These are phyloP conservation scores for Dentipellis sp. DNA, from an alignment of 768 basidiomycete species.

Conservation along the genomic window DNA sequence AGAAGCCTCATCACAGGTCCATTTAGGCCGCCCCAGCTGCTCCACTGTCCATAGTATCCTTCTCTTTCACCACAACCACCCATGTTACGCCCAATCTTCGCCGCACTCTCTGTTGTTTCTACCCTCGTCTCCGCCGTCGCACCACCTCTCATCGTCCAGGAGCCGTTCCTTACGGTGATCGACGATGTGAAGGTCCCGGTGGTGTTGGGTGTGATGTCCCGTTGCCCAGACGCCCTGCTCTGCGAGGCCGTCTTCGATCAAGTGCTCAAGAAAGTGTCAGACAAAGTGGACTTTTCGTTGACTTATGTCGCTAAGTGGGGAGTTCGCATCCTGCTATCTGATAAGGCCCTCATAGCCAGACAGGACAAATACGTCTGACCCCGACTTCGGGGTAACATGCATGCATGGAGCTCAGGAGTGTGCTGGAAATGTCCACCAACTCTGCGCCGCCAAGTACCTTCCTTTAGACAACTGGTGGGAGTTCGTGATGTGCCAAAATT, in stretches of 20 bases:
- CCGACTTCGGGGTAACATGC: slow-evolving; percentile 73
- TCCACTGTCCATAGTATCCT: not conserved
- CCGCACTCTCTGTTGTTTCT: not conserved
- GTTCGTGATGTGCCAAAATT: slow-evolving; percentile 77
- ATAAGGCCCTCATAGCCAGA: not conserved
- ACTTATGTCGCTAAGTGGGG: slow-evolving; percentile 69
- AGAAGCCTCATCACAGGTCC: not conserved
- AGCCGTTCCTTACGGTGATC: slow-evolving; percentile 1
- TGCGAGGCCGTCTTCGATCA: slow-evolving; percentile 74
- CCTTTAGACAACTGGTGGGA: slow-evolving; percentile 63
- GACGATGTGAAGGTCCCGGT: slow-evolving; percentile 37
- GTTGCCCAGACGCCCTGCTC: slow-evolving; percentile 74
- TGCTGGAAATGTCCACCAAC: slow-evolving; percentile 80
- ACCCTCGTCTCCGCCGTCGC: not conserved
- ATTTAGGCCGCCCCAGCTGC: not conserved
- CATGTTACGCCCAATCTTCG: not conserved
- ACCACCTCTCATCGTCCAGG: not conserved
- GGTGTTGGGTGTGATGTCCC: slow-evolving; percentile 54
- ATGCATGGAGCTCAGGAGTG: slow-evolving; percentile 79
- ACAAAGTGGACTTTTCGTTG: slow-evolving; percentile 61
- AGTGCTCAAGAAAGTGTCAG: slow-evolving; percentile 50
- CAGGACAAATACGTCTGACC: slow-evolving; percentile 56
- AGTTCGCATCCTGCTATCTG: not conserved
- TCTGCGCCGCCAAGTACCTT: slow-evolving; percentile 65
- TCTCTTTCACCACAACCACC: not conserved